Evolutionary conservation across 2,329 filamentous ascomycete genomes (phyloP), one percentile per base, ranked within the genome.

Genomic region (Graphium sp.): DNA sequence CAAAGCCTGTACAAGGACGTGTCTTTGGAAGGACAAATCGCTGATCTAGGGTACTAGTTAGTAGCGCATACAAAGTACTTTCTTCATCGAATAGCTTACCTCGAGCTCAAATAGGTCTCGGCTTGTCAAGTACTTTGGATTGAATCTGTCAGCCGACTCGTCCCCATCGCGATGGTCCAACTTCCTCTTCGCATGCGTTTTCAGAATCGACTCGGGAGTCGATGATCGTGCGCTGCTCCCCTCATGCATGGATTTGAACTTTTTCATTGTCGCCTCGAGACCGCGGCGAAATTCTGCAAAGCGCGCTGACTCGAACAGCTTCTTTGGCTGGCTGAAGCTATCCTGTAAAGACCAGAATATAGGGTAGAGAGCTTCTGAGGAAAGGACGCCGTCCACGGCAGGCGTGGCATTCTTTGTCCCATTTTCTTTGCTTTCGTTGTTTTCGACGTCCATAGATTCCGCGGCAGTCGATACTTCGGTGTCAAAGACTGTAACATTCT

Each of bases 71-170:
- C 28, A 28, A 23, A 8, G 8, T 7, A 30, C 14, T 30, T 26
- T 12, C 33, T 18, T 17, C n/a, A 8, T 16, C 11, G 3, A 20
- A 18, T 7, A 11, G 26, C 56, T 34, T 61, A 83, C 79, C 66
- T 98, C 89, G 25, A 98, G 68, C 42, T 91, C 83, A 50, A 99
- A 99, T 2, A 99, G 61, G 47, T 98, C 91, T 38, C 79, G 70
- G 49, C 85, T 95, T n/a, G 89, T 99, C 12, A 99, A 66, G 47
- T 98, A 99, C 47, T 95, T 98, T 2, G 91, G 87, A 43, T 98
- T 98, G 55, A 93, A 95, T n/a, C n/a, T n/a, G 15, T 70, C 74
- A 44, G 72, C 77, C 15, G 73, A 63, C 28, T 74, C 56, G 35
- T 76, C 60, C 6, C 69, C 67, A 29, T 70, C 62, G 17, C 55